These are phyloP conservation scores for Rhodotorula sp. DNA, from an alignment of 1,284 basidiomycete genomes.

Conservation along the genomic window DNA sequence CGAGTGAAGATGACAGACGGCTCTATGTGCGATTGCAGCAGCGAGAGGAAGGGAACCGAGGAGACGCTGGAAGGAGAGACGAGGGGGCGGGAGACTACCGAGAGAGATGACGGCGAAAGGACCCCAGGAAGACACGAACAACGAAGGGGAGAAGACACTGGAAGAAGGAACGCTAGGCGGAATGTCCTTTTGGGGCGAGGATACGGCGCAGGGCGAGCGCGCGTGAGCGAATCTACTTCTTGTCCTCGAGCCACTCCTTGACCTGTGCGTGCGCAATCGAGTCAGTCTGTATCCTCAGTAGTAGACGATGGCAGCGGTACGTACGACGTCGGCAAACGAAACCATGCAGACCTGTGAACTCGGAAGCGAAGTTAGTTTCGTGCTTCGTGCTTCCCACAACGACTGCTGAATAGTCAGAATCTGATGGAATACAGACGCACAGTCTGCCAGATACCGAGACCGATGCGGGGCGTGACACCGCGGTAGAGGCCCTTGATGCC, in stretches of 20 bases:
- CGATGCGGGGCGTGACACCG: slow-evolving; percentile 94
- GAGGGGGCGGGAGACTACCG: not conserved
- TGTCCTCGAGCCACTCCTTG: slow-evolving; percentile 31
- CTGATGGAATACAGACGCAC: slow-evolving; percentile 45
- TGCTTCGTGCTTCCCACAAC: too few relatives aligned
- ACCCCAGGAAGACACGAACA: not conserved
- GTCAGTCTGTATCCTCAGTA: too few relatives aligned
- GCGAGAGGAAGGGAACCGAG: not conserved
- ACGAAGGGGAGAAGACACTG: not conserved
- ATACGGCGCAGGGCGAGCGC: not conserved
- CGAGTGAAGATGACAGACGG: too few relatives aligned
- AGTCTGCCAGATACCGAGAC: slow-evolving; percentile 93
- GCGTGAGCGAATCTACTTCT: slow-evolving; percentile 4
- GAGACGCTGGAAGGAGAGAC: not conserved
- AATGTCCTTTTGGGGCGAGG: not conserved
- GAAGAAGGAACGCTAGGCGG: not conserved
- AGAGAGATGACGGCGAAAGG: too few relatives aligned
- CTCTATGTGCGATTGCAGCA: slow-evolving; percentile 19
- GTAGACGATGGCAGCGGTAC: not conserved
- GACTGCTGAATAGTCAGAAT: not conserved
- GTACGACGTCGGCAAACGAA: slow-evolving; percentile 84
- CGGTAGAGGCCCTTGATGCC: slow-evolving; percentile 96
- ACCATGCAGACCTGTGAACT: slow-evolving; percentile 79
- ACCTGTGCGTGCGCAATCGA: slow-evolving; percentile 48
- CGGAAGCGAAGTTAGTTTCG: too few relatives aligned